These are phyloP conservation scores for Aegle marmelos DNA, from an alignment of 345 rosid genomes.

Conservation along the genomic window DNA sequence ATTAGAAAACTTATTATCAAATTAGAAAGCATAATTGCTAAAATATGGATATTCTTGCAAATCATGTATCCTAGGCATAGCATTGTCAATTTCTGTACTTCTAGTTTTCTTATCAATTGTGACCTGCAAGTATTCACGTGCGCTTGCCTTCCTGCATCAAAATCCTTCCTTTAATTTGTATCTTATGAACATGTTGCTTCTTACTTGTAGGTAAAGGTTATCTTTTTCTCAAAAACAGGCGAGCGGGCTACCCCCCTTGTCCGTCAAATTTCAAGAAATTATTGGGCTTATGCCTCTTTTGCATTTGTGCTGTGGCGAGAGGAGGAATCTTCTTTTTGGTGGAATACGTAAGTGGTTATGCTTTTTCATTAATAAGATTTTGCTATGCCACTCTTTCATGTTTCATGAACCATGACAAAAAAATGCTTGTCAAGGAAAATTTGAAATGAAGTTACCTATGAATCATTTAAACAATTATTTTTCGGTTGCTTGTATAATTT, in stretches of 20 bases:
- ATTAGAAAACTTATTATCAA: neutral
- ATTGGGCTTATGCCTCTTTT: conserved; percentile 74
- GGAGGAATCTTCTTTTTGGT: conserved; percentile 92
- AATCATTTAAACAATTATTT: neutral
- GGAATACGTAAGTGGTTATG: conserved; percentile 68
- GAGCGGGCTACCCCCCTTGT: conserved; percentile 82
- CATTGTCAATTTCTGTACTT: neutral
- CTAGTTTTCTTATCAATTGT: neutral
- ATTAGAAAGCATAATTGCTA: neutral
- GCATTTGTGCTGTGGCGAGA: conserved; percentile 81
- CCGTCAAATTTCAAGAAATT: conserved; percentile 73
- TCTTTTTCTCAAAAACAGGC: conserved; percentile 91
- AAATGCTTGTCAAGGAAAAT: too few relatives aligned
- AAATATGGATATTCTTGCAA: neutral
- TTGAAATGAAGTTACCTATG: neutral
- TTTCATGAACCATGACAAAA: neutral
- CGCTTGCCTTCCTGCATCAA: neutral
- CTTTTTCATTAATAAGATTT: conserved; percentile 11
- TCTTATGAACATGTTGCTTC: conserved; percentile 10
- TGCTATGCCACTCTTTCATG: neutral
- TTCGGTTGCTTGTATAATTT: neutral
- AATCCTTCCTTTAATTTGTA: neutral
- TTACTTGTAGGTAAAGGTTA: conserved; percentile 67
- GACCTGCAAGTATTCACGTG: neutral
- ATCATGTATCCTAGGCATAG: neutral